Conservation (phyloP, 192 early-diverging fungal genomes). For the Backusella parvicylindrica region DNA sequence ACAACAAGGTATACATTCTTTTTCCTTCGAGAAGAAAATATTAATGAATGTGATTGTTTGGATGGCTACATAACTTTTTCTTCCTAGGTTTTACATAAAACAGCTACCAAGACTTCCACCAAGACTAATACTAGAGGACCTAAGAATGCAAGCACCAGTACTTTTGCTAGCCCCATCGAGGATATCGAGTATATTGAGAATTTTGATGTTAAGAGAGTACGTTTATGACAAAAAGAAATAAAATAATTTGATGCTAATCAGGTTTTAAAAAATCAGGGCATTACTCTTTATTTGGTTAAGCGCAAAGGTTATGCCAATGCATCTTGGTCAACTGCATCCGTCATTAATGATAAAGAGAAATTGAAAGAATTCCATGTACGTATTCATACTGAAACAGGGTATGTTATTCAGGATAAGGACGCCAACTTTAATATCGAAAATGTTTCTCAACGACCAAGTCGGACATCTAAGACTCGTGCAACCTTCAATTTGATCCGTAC, state of each 20-base stretch:
- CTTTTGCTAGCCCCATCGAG: too few species aligned
- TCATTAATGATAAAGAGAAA: not conserved
- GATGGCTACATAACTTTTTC: not conserved
- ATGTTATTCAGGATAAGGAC: not conserved
- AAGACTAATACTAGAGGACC: not conserved
- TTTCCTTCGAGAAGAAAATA: not conserved
- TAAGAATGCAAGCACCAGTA: not conserved
- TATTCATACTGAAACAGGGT: not conserved
- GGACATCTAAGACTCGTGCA: constrained; percentile 12
- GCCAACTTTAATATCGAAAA: not conserved
- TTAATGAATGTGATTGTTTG: not conserved
- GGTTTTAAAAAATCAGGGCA: not conserved
- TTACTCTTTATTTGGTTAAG: not conserved
- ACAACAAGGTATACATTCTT: not conserved
- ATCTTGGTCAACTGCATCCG: not conserved
- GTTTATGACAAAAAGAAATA: not conserved
- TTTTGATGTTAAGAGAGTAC: not conserved
- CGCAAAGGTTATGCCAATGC: not conserved
- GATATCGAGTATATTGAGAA: not conserved
- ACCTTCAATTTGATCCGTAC: not conserved
- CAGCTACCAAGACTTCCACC: not conserved
- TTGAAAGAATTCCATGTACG: not conserved
- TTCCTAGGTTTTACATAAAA: not conserved
- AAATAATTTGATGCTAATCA: not conserved
- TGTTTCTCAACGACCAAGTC: not conserved